Percentiles rank a stretch among this genome's conserved stretches.
Conservation (phyloP, 441 rosid genomes). For the Kokia cookei region DNA sequence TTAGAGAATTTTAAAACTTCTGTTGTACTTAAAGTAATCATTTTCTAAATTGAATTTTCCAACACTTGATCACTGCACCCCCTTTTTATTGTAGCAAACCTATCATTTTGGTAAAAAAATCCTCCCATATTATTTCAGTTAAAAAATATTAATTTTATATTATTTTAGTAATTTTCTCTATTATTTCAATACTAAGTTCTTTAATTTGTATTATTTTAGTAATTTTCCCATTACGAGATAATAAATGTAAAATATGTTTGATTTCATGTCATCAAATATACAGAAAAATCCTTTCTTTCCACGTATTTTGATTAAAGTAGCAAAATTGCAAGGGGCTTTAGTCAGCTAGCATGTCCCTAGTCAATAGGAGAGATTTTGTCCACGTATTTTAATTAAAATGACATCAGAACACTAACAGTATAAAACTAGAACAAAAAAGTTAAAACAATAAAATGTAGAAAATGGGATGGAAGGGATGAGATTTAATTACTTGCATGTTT, state of each 20-base stretch:
- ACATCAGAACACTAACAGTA: not conserved
- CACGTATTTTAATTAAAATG: not conserved
- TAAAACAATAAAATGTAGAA: not conserved
- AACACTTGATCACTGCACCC: too few species aligned
- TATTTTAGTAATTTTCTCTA: too few species aligned
- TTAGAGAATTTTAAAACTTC: too few species aligned
- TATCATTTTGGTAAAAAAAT: too few species aligned
- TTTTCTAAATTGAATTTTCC: too few species aligned
- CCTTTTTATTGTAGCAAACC: too few species aligned
- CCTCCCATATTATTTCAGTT: too few species aligned
- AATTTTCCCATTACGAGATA: too few species aligned
- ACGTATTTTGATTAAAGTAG: not conserved
- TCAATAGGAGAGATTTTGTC: not conserved
- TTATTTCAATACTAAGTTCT: too few species aligned
- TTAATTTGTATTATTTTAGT: too few species aligned
- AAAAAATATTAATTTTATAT: too few species aligned
- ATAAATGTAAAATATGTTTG: not conserved
- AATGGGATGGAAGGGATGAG: not conserved
- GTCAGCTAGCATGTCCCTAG: not conserved
- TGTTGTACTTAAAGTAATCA: too few species aligned
- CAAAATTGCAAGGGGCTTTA: not conserved
- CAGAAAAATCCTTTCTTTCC: not conserved
- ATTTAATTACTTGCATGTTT: slow-evolving; percentile 57
- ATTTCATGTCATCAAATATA: not conserved
- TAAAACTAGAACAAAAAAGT: not conserved